Conservation (phyloP, 805 yeast genomes). For the Helenozyma baotianmanensis region DNA sequence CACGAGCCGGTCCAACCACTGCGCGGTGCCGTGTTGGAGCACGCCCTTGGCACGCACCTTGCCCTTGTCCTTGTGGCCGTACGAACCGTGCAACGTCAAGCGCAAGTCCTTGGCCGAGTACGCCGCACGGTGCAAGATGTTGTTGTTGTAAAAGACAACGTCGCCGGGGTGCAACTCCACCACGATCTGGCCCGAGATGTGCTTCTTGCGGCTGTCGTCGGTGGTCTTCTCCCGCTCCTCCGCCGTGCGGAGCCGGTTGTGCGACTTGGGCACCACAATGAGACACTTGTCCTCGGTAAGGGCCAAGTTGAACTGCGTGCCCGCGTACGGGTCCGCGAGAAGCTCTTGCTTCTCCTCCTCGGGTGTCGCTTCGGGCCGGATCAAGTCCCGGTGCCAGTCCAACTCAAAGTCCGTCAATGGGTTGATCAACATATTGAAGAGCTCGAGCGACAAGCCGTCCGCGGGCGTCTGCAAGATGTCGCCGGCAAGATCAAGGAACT, state of each 20-base stretch:
- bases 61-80: constrained; percentile 42
- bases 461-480: constrained; percentile 40
- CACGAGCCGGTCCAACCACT: constrained; percentile 39
- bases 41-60: constrained; percentile 44
- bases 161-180: constrained; percentile 48
- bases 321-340: constrained; percentile 37
- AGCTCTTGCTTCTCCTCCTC: constrained; percentile 42
- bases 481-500: constrained; percentile 34
- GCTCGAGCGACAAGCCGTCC: constrained; percentile 40
- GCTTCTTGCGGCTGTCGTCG: constrained; percentile 27
- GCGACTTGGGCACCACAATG: constrained; percentile 47
- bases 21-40: constrained; percentile 49
- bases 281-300: constrained; percentile 43
- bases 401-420: constrained; percentile 50
- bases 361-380: constrained; percentile 41
- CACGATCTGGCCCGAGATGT: constrained; percentile 34
- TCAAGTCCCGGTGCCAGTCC: constrained; percentile 51
- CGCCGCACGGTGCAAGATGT: constrained; percentile 45
- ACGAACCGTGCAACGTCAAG: constrained; percentile 47
- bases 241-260: constrained; percentile 39
- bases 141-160: constrained; percentile 46
- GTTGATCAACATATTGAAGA: constrained; percentile 49
- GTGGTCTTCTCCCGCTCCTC: constrained; percentile 41
- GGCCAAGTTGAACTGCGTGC: constrained; percentile 50
- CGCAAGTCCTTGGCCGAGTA: constrained; percentile 36